Evolutionary conservation across 345 rosid species (phyloP).

Genomic region (Linum tenue): DNA sequence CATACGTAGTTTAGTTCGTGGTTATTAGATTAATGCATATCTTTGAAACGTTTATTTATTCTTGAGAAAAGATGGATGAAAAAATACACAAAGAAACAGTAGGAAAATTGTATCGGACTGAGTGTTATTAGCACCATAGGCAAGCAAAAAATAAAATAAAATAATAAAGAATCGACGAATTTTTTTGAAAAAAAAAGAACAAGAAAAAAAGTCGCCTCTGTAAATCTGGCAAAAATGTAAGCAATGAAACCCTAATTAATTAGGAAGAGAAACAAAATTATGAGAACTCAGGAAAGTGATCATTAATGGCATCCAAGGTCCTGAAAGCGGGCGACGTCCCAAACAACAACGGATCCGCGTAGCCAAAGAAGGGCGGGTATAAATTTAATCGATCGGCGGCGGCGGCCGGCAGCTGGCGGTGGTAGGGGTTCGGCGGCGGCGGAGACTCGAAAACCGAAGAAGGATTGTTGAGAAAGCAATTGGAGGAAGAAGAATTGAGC

Average conservation of each 20-base stretch:
- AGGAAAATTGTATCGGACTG: too few species aligned
- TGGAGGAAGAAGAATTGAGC: slow-evolving; percentile 28
- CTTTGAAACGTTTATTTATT: too few species aligned
- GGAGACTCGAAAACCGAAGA: slow-evolving; percentile 35
- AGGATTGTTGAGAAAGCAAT: slow-evolving; percentile 19
- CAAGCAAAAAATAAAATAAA: too few species aligned
- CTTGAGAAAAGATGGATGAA: too few species aligned
- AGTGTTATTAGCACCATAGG: too few species aligned
- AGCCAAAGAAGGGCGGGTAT: slow-evolving; percentile 28
- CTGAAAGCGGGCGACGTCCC: neutral
- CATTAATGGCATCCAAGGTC: neutral
- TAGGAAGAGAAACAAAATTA: neutral
- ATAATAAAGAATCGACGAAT: too few species aligned
- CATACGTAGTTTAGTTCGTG: too few species aligned
- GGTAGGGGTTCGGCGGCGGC: slow-evolving; percentile 24
- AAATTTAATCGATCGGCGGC: slow-evolving; percentile 21
- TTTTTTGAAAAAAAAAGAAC: too few species aligned
- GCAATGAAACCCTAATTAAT: neutral
- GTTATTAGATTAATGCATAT: too few species aligned
- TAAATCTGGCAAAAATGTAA: too few species aligned
- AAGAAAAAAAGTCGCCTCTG: too few species aligned
- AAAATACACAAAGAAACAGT: too few species aligned
- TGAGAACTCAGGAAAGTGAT: neutral
- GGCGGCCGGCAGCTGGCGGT: slow-evolving; percentile 22
- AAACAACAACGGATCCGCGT: slow-evolving; percentile 42